Percentiles rank a stretch among this genome's conserved stretches.
phyloP scores from a whole-genome alignment of 2,329 filamentous ascomycete genomes.

The Taxawa tesnikishii region DNA sequence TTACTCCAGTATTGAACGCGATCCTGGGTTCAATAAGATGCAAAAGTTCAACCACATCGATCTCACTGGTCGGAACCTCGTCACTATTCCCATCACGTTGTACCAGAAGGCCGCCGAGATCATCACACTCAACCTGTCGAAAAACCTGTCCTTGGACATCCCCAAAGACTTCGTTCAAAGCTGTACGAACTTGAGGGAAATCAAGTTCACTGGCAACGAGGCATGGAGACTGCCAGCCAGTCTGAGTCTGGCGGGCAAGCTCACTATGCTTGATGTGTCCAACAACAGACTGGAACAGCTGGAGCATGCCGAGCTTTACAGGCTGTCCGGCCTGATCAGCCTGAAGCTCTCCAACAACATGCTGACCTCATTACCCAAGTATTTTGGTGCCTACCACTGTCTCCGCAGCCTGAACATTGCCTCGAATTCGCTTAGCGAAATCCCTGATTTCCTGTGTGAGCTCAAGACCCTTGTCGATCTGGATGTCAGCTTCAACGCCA shows the following conservation, averaged over 20 bases:
- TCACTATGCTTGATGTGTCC: slow-evolving; percentile 87
- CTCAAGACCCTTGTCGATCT: slow-evolving; percentile 78
- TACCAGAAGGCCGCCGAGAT: slow-evolving; percentile 90
- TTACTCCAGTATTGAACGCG: slow-evolving; percentile 56
- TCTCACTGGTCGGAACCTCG: slow-evolving; percentile 74
- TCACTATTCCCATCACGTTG: slow-evolving; percentile 87
- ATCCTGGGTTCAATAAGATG: slow-evolving; percentile 68
- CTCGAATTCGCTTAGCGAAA: slow-evolving; percentile 78
- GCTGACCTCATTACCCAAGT: slow-evolving; percentile 62
- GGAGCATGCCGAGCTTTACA: slow-evolving; percentile 70
- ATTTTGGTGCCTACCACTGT: slow-evolving; percentile 69
- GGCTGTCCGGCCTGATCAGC: slow-evolving; percentile 65
- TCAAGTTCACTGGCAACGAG: slow-evolving; percentile 93
- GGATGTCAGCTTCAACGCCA: slow-evolving; percentile 93
- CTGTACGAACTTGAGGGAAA: slow-evolving; percentile 81
- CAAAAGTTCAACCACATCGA: slow-evolving; percentile 94
- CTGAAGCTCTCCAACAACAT: slow-evolving; percentile 92
- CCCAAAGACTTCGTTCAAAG: slow-evolving; percentile 94
- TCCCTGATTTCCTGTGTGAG: slow-evolving; percentile 75
- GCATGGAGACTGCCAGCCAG: slow-evolving; percentile 75
- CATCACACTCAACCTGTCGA: slow-evolving; percentile 84
- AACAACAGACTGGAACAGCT: slow-evolving; percentile 87
- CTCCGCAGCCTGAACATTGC: slow-evolving; percentile 82
- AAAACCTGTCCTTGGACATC: slow-evolving; percentile 82
- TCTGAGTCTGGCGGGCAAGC: slow-evolving; percentile 62